phyloP scores from a whole-genome alignment of 495 filamentous ascomycete species.

The Tuber calosporum region DNA sequence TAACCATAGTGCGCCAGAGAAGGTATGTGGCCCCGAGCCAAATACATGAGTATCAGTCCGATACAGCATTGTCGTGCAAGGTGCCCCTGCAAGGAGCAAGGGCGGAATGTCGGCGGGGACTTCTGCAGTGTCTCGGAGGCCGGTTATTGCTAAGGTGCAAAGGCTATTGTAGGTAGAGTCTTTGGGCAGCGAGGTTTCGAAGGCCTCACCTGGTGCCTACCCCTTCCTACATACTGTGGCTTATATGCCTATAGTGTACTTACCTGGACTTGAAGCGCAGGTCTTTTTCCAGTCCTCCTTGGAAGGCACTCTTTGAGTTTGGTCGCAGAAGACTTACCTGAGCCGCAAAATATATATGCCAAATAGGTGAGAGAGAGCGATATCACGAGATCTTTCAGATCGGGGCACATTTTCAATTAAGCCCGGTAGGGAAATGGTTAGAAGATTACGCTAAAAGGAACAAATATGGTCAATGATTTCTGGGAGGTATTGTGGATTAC shows the following conservation, averaged over 20 bases:
- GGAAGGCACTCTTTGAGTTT: neutral
- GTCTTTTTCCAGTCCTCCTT: neutral
- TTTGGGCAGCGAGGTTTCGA: neutral
- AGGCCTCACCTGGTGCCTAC: neutral
- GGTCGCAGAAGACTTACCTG: neutral
- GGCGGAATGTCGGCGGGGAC: too few relatives aligned
- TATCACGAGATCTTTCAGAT: neutral
- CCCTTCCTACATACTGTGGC: neutral
- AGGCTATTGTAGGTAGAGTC: neutral
- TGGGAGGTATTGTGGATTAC: too few relatives aligned
- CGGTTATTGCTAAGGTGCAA: neutral
- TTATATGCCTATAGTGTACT: neutral
- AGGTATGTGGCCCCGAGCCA: too few relatives aligned
- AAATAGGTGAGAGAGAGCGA: neutral
- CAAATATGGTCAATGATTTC: too few relatives aligned
- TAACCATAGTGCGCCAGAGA: too few relatives aligned
- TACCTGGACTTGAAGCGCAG: neutral
- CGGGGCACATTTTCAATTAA: neutral
- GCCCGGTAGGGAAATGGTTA: too few relatives aligned
- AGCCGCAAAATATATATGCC: neutral
- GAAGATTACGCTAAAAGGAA: too few relatives aligned
- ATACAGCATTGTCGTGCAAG: too few relatives aligned
- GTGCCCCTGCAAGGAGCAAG: too few relatives aligned
- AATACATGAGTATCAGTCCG: too few relatives aligned
- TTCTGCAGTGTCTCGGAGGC: neutral